Base-by-base conservation (phyloP, 352 stramenopile species). In the Globisporangium barbulae region DNA sequence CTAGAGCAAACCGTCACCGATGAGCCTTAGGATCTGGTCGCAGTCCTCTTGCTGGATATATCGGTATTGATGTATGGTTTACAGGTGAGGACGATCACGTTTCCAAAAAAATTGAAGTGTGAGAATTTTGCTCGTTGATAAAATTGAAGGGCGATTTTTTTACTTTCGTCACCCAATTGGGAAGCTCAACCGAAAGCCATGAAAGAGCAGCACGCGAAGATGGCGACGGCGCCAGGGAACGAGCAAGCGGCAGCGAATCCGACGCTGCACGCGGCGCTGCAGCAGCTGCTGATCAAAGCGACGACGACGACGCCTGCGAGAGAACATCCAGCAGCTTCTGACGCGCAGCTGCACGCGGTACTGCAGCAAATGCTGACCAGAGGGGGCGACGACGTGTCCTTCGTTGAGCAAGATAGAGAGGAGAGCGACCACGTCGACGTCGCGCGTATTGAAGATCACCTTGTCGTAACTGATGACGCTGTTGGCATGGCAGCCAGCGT, bases 31-130 rank as follows among this genome's bases (percentile, higher is more conserved):
- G 8, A 64, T n/a, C 10, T 56, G 31, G 8, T 37, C n/a, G 6
- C 41, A 28, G 48, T 68, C 63, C 41, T 25, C 41, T 2, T 45
- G 21, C n/a, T n/a, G n/a, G n/a, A n/a, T n/a, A n/a, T n/a, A n/a
- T 5, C 4, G 9, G 42, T 68, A 68, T 48, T 44, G 21, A 9
- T 55, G 63, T 47, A 68, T 68, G n/a, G n/a, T 19, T 21, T 37
- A 53, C 64, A 52, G 45, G 17, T 19, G 45, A 31, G 45, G 45
- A n/a, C n/a, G n/a, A n/a, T n/a, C 17, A 5, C 7, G 15, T 6
- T 6, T 35, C 6, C 6, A 6, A 35, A 2, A 35, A 6, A 6
- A 2, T 35, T 35, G 31, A 7, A 12, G 45, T 13, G 22, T 12
- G 10, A 37, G n/a, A n/a, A n/a, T n/a, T n/a, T n/a, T n/a, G n/a